phyloP scores from a whole-genome alignment of 2,329 filamentous ascomycete species.

The Hymenoscyphus fructigenus region DNA sequence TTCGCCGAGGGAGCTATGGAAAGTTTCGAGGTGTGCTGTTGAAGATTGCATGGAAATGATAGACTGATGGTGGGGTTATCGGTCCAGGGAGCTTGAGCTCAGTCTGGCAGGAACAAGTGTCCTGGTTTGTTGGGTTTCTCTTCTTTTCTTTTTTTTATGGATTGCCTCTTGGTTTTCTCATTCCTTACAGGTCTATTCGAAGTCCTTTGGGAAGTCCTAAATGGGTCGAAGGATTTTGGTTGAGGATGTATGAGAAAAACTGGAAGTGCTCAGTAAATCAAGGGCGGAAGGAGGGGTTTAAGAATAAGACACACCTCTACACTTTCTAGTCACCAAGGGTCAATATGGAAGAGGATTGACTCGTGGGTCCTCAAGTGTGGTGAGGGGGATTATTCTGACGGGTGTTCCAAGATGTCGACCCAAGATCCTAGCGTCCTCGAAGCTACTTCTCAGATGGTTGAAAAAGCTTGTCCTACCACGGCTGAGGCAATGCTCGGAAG shows the following conservation, averaged over 20 bases:
- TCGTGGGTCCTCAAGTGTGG: not conserved
- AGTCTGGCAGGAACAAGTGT: slow-evolving; percentile 18
- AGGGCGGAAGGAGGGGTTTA: slow-evolving; percentile 6
- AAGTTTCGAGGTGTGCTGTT: slow-evolving; percentile 44
- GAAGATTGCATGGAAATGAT: slow-evolving; percentile 54
- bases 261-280: slow-evolving; percentile 7
- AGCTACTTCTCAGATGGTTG: slow-evolving; percentile 11
- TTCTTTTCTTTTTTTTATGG: not conserved
- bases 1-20: slow-evolving; percentile 50
- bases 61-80: slow-evolving; percentile 18
- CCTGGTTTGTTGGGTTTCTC: slow-evolving; percentile 15
- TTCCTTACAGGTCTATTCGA: slow-evolving; percentile 18
- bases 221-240: not conserved
- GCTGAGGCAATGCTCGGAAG: slow-evolving; percentile 28
- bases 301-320: slow-evolving; percentile 1
- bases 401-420: slow-evolving; percentile 8
- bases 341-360: not conserved
- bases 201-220: slow-evolving; percentile 8
- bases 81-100: slow-evolving; percentile 23
- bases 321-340: not conserved
- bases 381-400: not conserved
- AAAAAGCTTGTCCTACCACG: slow-evolving; percentile 26
- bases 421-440: slow-evolving; percentile 7
- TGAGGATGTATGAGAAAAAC: not conserved
- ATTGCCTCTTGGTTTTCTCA: slow-evolving; percentile 11